A percentile compares a stretch with the other conserved stretches of the same genome.
Evolutionary conservation across 2,329 filamentous ascomycete species (phyloP).

Genomic region (Xylariaceae sp.): DNA sequence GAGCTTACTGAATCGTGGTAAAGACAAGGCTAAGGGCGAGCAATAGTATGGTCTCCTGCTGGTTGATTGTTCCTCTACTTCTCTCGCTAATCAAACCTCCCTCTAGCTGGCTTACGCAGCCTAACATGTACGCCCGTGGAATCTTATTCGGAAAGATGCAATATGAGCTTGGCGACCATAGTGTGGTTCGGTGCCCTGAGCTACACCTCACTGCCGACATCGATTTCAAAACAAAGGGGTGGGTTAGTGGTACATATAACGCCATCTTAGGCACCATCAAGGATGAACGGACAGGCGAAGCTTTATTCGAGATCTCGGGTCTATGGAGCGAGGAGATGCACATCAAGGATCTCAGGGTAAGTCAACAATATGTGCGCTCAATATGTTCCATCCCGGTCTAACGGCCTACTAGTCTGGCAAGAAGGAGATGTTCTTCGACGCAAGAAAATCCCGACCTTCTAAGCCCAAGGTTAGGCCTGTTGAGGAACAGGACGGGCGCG

Average conservation of each 20-base stretch:
- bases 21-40: slow-evolving; percentile 64
- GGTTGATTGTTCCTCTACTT: not conserved
- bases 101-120: slow-evolving; percentile 81
- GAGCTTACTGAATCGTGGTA: slow-evolving; percentile 73
- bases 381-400: slow-evolving; percentile 5
- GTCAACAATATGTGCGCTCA: slow-evolving; percentile 23
- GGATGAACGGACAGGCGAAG: slow-evolving; percentile 79
- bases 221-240: slow-evolving; percentile 98
- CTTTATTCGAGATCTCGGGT: slow-evolving; percentile 86
- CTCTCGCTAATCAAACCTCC: slow-evolving; percentile 11
- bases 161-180: slow-evolving; percentile 96
- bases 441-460: slow-evolving; percentile 70
- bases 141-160: slow-evolving; percentile 99
- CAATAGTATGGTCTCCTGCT: slow-evolving; percentile 65
- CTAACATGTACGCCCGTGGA: slow-evolving; percentile 97
- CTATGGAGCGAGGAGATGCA: slow-evolving; percentile 95
- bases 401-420: slow-evolving; percentile 66
- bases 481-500: slow-evolving; percentile 81
- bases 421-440: slow-evolving; percentile 87
- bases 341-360: slow-evolving; percentile 75
- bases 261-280: slow-evolving; percentile 90
- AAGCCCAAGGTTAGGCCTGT: slow-evolving; percentile 71
- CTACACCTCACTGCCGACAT: slow-evolving; percentile 82
- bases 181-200: slow-evolving; percentile 87
- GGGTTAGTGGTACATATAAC: slow-evolving; percentile 94